Conservation (phyloP, 345 rosid genomes). For the Linum lewisii region DNA sequence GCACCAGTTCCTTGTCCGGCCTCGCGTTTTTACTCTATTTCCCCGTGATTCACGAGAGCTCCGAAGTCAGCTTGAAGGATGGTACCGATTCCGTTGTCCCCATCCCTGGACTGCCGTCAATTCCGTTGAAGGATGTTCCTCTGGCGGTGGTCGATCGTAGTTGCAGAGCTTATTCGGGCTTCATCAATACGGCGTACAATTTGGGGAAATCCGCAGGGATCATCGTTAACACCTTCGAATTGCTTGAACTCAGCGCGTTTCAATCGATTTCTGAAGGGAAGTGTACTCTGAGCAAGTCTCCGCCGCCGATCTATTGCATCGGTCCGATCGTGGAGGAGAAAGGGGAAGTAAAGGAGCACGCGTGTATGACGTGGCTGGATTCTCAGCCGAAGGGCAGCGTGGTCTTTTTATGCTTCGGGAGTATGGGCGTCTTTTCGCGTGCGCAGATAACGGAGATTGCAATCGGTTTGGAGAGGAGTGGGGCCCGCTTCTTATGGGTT, state of each 20-base stretch:
- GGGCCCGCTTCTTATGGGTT: conserved; percentile 38
- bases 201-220: conserved; percentile 23
- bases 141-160: conserved; percentile 13
- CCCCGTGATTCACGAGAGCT: too few relatives aligned
- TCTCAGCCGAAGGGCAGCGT: conserved; percentile 30
- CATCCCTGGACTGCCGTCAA: conserved; percentile 27
- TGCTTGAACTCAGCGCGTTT: conserved; percentile 19
- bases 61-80: neutral
- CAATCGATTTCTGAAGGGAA: conserved; percentile 23
- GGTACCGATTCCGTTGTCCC: conserved; percentile 10
- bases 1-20: conserved; percentile 8
- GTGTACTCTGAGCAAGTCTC: conserved; percentile 7
- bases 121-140: conserved; percentile 17
- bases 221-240: conserved; percentile 27
- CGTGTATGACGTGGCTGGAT: conserved; percentile 31
- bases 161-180: conserved; percentile 9
- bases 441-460: conserved; percentile 38
- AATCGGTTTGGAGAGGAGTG: conserved; percentile 32
- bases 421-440: conserved; percentile 28
- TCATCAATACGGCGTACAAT: conserved; percentile 8
- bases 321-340: conserved; percentile 18
- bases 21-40: conserved; percentile 13
- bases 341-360: neutral
- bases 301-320: conserved; percentile 27
- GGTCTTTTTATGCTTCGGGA: conserved; percentile 34